Evolutionary conservation across 129 eudicot genomes (phyloP), one percentile per base, ranked within the genome.

Genomic region (Pseudognaphalium luteoalbum): DNA sequence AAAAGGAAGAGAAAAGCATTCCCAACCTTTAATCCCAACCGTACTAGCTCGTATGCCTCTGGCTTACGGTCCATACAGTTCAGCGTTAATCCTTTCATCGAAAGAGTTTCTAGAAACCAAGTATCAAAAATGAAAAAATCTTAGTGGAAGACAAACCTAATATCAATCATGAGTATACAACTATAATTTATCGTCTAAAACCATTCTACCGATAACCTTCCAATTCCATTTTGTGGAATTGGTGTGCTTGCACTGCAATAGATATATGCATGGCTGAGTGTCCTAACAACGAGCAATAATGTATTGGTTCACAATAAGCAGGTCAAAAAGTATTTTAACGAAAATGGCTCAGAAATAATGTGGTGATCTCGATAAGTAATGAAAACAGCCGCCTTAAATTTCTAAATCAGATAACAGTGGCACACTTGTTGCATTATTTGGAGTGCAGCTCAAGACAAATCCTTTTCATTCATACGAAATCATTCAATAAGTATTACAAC

Each of bases 31-130:
- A 94, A 82, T 19, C 98, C 98, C 63, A 87, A 90, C 35, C 93
- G 88, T 39, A 94, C 98, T 67, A 94, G 96, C 39, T 94, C 98
- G 75, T 94, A 94, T 72, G 98, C 98, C 81, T 94, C 98, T 74
- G 98, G 73, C 81, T 94, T 94, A 79, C 98, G 97, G 82, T 94
- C 97, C 98, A 94, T 87, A 87, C 98, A 94, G 80, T 94, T 94
- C 84, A 94, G 82, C 12, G 97, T 91, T 66, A 94, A 82, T 68
- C 98, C 98, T 79, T 91, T 94, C 98, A 94, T 94, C 25, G 98
- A 88, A 51, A 91, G 82, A 39, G 98, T 94, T 86, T 94, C 98
- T 94, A 82, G 37, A 34, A 47, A 52, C 73, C 76, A 80, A 17
- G 44, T 67, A 69, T 34, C 71, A 56, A 11, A 34, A 64, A 69